phyloP scores from a whole-genome alignment of 2,329 filamentous ascomycete genomes.

The Fusarium anthophilum region DNA sequence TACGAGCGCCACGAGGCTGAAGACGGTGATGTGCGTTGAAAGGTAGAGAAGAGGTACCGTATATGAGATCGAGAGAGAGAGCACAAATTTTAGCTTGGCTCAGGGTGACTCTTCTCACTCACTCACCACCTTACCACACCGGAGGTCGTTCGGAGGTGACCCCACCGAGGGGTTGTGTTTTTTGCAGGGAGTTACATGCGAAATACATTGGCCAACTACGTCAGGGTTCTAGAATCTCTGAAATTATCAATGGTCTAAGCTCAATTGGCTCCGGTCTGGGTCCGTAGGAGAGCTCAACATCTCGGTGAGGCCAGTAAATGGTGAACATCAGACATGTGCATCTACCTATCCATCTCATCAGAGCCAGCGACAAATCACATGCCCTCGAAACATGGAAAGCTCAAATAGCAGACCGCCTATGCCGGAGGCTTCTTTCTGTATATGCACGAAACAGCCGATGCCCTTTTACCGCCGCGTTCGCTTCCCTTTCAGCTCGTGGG shows the following conservation, averaged over 20 bases:
- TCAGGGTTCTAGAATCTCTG: slow-evolving; percentile 40
- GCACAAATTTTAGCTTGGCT: slow-evolving; percentile 23
- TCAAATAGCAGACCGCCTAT: not conserved
- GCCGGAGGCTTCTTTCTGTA: not conserved
- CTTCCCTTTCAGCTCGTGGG: slow-evolving; percentile 3
- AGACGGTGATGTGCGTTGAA: slow-evolving; percentile 3
- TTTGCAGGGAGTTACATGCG: slow-evolving; percentile 26
- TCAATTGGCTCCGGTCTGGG: slow-evolving; percentile 39
- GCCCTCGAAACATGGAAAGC: not conserved
- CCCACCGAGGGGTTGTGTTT: slow-evolving; percentile 42
- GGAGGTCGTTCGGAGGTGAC: slow-evolving; percentile 45
- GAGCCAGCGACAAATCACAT: not conserved
- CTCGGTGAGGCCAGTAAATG: slow-evolving; percentile 6
- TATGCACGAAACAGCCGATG: slow-evolving; percentile 25
- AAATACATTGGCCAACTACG: slow-evolving; percentile 33
- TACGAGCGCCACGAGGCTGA: slow-evolving; percentile 27
- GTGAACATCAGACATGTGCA: not conserved
- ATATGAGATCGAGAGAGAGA: not conserved
- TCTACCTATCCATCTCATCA: not conserved
- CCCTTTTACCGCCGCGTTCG: slow-evolving; percentile 7
- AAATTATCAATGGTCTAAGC: slow-evolving; percentile 43
- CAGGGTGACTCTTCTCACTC: slow-evolving; percentile 26
- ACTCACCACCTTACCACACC: slow-evolving; percentile 2
- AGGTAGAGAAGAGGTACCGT: slow-evolving; percentile 1
- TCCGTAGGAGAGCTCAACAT: slow-evolving; percentile 16